Evolutionary conservation across 805 yeast genomes (phyloP).

Genomic region (Diddensiella transvaalensis): DNA sequence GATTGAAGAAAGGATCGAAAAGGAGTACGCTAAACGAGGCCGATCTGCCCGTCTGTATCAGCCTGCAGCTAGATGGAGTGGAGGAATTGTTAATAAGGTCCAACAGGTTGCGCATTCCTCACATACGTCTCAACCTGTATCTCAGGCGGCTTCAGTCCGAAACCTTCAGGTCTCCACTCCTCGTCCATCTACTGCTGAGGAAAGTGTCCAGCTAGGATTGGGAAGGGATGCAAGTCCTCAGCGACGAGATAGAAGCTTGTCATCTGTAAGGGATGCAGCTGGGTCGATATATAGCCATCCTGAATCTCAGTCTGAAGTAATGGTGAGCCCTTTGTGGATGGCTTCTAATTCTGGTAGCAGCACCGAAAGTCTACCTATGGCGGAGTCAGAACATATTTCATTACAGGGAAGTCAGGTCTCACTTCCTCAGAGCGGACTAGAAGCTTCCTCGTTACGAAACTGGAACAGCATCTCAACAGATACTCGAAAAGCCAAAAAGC

Average conservation of each 20-base stretch:
- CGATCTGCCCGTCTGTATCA: constrained; percentile 6
- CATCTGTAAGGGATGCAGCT: background rate
- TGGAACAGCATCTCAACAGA: background rate
- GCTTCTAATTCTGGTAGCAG: background rate
- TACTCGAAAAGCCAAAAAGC: background rate
- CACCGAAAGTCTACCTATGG: background rate
- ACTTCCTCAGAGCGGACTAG: background rate
- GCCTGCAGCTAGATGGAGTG: constrained; percentile 20
- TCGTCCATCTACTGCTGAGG: background rate
- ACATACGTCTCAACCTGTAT: background rate
- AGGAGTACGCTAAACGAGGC: constrained; percentile 4
- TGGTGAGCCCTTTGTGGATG: background rate
- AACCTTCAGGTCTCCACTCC: background rate
- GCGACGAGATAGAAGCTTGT: background rate
- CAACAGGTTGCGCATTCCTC: background rate
- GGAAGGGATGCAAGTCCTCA: background rate
- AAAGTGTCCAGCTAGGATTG: background rate
- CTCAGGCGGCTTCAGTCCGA: background rate
- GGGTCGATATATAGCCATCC: background rate
- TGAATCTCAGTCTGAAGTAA: background rate
- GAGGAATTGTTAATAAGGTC: background rate
- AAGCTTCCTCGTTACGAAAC: background rate
- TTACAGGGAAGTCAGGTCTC: background rate
- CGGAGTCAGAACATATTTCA: background rate
- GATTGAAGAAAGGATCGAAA: constrained; percentile 6